A percentile compares a stretch with the other conserved stretches of the same genome.
phyloP scores from a whole-genome alignment of 202 grass and related monocot genomes.

The Schoenoplectus tabernaemontani region DNA sequence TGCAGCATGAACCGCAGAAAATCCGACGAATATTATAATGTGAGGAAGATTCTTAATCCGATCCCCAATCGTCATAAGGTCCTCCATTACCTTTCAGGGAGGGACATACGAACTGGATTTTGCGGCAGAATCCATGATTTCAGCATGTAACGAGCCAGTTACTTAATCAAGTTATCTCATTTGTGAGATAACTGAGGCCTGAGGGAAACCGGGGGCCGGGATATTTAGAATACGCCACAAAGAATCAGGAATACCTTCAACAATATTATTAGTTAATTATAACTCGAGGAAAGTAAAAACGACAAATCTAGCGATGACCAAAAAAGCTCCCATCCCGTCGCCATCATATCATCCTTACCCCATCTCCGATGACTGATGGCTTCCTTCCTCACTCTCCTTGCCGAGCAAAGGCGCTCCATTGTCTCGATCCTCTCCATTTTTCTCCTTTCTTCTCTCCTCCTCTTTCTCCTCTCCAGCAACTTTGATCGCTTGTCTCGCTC shows the following conservation, averaged over 20 bases:
- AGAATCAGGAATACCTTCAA: background rate
- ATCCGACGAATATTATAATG: background rate
- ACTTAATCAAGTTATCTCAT: no score
- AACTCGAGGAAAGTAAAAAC: background rate
- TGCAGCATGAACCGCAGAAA: background rate
- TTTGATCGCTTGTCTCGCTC: slow-evolving; percentile 20
- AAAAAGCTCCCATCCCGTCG: background rate
- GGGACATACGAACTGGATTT: background rate
- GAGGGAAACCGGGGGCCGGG: no score
- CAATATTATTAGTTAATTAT: background rate
- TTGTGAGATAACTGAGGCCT: no score
- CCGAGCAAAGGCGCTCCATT: slow-evolving; percentile 25
- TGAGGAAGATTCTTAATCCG: background rate
- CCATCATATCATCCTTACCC: background rate
- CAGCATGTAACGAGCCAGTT: background rate
- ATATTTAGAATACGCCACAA: background rate
- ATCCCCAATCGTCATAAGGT: background rate
- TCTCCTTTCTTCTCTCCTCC: slow-evolving; percentile 36
- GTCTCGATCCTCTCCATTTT: slow-evolving; percentile 25
- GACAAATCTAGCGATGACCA: background rate
- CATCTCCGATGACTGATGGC: background rate
- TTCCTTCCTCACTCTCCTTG: background rate
- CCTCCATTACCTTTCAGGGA: background rate
- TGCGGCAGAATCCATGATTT: background rate
- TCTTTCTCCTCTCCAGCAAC: slow-evolving; percentile 44